Evolutionary conservation across 2,329 filamentous ascomycete genomes (phyloP).

Genomic region (Alternaria alternata): DNA sequence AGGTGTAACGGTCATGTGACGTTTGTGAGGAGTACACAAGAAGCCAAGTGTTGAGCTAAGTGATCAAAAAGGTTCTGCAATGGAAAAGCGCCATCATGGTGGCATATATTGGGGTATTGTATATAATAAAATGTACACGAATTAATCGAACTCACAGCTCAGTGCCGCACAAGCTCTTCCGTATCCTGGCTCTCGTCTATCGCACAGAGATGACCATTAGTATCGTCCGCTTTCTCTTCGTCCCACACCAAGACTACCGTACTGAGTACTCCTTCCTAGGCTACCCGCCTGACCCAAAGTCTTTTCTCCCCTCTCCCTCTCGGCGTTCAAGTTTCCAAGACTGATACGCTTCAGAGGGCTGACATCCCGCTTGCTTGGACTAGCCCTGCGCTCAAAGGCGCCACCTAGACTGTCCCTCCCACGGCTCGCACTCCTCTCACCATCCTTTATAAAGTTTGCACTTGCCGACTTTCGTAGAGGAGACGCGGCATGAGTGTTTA

Average conservation of each 20-base stretch:
- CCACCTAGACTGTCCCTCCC: constrained; percentile 31
- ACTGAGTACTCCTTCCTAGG: constrained; percentile 29
- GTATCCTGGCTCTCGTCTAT: neutral
- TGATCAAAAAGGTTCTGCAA: neutral
- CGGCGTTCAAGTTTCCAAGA: constrained; percentile 36
- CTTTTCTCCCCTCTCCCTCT: constrained; percentile 18
- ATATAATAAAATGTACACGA: constrained; percentile 6
- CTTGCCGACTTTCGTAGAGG: constrained; percentile 81
- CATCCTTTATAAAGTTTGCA: constrained; percentile 58
- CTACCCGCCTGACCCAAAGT: constrained; percentile 26
- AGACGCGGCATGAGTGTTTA: constrained; percentile 81
- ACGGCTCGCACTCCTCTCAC: constrained; percentile 23
- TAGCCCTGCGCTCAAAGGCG: constrained; percentile 38
- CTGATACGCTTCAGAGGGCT: constrained; percentile 57
- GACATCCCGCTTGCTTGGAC: constrained; percentile 48
- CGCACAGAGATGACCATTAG: neutral
- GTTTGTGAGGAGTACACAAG: no score
- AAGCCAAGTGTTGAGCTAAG: neutral
- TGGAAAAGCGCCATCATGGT: neutral
- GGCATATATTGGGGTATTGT: constrained; percentile 9
- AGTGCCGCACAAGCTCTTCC: neutral
- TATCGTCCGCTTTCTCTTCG: constrained; percentile 42
- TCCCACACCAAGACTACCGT: constrained; percentile 34
- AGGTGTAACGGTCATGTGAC: rapidly evolving
- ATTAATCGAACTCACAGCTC: neutral